Conservation (phyloP, 306 rosid species). For the Alnus glutinosa region DNA sequence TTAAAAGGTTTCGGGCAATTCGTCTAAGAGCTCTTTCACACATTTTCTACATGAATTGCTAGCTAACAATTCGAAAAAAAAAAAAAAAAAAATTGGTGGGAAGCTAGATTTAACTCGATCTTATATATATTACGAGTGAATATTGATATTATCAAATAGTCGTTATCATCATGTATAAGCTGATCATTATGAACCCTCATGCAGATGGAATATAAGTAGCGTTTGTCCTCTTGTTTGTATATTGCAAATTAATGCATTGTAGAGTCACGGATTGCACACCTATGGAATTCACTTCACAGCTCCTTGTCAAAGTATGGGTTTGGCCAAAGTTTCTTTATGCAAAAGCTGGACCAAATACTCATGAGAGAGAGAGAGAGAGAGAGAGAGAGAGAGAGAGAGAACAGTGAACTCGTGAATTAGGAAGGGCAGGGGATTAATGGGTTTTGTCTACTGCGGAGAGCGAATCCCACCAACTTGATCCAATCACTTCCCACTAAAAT, state of each 20-base stretch:
- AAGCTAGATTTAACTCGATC: too few species aligned
- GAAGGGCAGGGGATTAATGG: background rate
- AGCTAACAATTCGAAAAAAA: too few species aligned
- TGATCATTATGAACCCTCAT: background rate
- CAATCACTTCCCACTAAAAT: background rate
- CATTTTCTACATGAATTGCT: too few species aligned
- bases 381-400: conserved; percentile 13
- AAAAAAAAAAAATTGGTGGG: too few species aligned
- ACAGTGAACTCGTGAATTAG: conserved; percentile 39
- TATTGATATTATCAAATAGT: background rate
- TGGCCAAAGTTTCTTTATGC: background rate
- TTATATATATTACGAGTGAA: too few species aligned
- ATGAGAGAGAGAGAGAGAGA: conserved; percentile 1
- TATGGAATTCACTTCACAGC: conserved; percentile 12
- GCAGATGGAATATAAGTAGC: background rate
- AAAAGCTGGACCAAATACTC: background rate
- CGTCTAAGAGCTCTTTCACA: too few species aligned
- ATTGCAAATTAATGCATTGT: background rate
- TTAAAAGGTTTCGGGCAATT: too few species aligned
- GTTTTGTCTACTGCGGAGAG: background rate
- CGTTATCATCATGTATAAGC: background rate
- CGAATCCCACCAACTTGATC: background rate
- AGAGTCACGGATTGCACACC: conserved; percentile 38
- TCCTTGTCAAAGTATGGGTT: conserved; percentile 22
- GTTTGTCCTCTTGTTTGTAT: background rate